Conservation (phyloP, 2,329 filamentous ascomycete genomes). For the Sporothrix protearum region DNA sequence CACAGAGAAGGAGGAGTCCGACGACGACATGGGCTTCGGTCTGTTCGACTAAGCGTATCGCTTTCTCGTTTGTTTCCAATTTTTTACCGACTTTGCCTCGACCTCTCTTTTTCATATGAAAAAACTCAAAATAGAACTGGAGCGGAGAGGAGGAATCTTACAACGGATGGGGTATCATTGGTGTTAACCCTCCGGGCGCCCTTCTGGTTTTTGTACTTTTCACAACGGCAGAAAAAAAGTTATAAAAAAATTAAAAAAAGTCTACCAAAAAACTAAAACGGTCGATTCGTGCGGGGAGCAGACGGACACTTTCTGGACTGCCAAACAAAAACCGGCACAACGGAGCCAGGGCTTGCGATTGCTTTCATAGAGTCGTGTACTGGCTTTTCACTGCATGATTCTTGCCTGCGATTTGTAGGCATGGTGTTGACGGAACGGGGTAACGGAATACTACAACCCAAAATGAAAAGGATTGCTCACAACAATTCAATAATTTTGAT, state of each 20-base stretch:
- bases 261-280: neutral
- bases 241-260: slow-evolving; percentile 23
- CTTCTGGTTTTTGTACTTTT: slow-evolving; percentile 25
- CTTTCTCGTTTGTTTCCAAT: slow-evolving; percentile 2
- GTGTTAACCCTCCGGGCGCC: slow-evolving; percentile 24
- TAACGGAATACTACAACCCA: neutral
- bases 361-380: neutral
- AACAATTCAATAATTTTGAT: neutral
- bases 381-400: neutral
- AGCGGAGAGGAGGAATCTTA: slow-evolving; percentile 24
- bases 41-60: slow-evolving; percentile 63
- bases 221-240: slow-evolving; percentile 18
- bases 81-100: slow-evolving; percentile 17
- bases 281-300: neutral
- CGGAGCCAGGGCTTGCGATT: neutral
- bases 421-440: neutral
- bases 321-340: neutral
- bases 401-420: neutral
- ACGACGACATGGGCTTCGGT: slow-evolving; percentile 75
- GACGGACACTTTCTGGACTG: neutral
- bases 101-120: slow-evolving; percentile 21
- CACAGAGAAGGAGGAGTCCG: slow-evolving; percentile 64
- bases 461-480: neutral
- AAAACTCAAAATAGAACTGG: slow-evolving; percentile 25
- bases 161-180: slow-evolving; percentile 19